Conservation (phyloP, 2,329 filamentous ascomycete genomes). For the Capronia americana region DNA sequence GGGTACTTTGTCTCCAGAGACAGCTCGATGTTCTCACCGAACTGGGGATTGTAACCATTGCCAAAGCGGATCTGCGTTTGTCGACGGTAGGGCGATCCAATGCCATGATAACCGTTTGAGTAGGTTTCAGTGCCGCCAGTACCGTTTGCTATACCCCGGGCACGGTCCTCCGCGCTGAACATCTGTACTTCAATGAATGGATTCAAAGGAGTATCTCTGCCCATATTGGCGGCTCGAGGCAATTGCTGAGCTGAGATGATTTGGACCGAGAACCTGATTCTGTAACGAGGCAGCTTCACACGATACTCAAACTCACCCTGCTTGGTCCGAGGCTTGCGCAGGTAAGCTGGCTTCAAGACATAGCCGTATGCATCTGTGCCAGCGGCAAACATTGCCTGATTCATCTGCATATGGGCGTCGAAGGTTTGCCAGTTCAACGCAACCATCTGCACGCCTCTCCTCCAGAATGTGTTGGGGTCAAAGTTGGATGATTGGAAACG, state of each 20-base stretch:
- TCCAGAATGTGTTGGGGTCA: slow-evolving; percentile 91
- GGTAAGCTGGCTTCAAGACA: slow-evolving; percentile 86
- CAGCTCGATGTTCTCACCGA: slow-evolving; percentile 79
- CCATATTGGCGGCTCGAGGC: slow-evolving; percentile 77
- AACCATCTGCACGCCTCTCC: slow-evolving; percentile 95
- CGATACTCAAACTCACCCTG: slow-evolving; percentile 44
- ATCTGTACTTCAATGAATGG: slow-evolving; percentile 96
- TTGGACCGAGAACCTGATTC: slow-evolving; percentile 81
- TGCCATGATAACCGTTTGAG: slow-evolving; percentile 69
- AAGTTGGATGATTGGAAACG: slow-evolving; percentile 91
- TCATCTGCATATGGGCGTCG: slow-evolving; percentile 92
- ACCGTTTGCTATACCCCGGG: slow-evolving; percentile 71
- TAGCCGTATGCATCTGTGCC: slow-evolving; percentile 88
- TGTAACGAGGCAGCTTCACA: slow-evolving; percentile 49
- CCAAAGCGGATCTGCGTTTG: slow-evolving; percentile 81
- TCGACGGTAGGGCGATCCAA: slow-evolving; percentile 74
- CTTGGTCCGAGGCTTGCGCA: slow-evolving; percentile 58
- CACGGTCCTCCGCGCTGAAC: slow-evolving; percentile 90
- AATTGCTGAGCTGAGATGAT: slow-evolving; percentile 94
- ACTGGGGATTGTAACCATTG: slow-evolving; percentile 93
- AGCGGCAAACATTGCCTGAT: slow-evolving; percentile 96
- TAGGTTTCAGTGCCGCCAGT: slow-evolving; percentile 70
- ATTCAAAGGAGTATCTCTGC: slow-evolving; percentile 78
- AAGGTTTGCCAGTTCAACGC: slow-evolving; percentile 99
- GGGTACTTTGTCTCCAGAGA: slow-evolving; percentile 92